A percentile compares a stretch with the other conserved stretches of the same genome.
These are phyloP conservation scores for Plasmodium billcollinsi DNA, from an alignment of 169 alveolate species.

Conservation along the genomic window DNA sequence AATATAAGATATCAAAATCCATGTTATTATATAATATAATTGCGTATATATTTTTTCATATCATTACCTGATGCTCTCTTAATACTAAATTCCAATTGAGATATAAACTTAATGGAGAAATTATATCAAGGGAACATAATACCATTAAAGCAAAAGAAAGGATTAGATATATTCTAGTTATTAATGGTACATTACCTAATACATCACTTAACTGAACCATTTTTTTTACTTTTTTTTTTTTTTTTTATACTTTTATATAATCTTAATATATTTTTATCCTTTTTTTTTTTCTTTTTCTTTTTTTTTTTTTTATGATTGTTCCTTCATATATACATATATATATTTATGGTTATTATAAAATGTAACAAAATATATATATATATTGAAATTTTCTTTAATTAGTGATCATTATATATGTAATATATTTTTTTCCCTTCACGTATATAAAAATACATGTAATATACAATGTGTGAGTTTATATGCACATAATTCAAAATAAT, in stretches of 20 bases:
- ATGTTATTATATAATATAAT: background rate
- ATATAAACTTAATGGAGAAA: slow-evolving; percentile 88
- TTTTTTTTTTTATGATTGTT: background rate
- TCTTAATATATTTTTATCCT: too few species aligned
- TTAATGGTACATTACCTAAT: slow-evolving; percentile 81
- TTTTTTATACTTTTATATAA: too few species aligned
- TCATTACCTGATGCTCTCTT: slow-evolving; percentile 77
- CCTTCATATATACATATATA: background rate
- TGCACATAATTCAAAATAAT: too few species aligned
- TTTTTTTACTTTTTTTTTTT: slow-evolving; percentile 22
- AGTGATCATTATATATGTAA: too few species aligned
- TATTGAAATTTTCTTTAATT: too few species aligned
- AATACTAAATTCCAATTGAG: slow-evolving; percentile 89
- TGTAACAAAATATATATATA: background rate
- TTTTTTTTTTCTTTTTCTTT: too few species aligned
- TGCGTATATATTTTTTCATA: background rate
- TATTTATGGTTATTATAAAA: too few species aligned
- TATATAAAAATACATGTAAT: too few species aligned
- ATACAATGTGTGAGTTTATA: too few species aligned
- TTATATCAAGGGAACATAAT: slow-evolving; percentile 87
- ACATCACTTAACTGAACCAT: slow-evolving; percentile 68
- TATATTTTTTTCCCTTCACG: too few species aligned
- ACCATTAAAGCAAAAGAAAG: slow-evolving; percentile 87
- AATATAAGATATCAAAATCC: background rate
- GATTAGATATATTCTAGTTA: slow-evolving; percentile 87